Base-by-base conservation (phyloP, 2,329 filamentous ascomycete genomes). In the Botryotinia narcissicola region DNA sequence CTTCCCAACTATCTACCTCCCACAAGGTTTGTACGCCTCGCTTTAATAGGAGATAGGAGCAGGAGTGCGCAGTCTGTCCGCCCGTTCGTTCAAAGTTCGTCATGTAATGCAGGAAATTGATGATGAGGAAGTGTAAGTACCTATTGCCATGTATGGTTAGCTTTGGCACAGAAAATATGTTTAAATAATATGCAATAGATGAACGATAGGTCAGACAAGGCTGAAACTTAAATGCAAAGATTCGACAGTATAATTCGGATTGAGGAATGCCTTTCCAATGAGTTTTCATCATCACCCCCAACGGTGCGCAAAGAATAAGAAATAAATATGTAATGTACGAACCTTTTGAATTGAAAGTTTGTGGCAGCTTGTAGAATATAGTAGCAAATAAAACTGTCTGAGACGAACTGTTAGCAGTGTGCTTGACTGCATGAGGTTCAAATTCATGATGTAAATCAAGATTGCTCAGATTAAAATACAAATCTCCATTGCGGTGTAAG, bases 51-150 rank as follows among this genome's bases (percentile, higher is more conserved):
- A 77, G n/a, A 76, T 75, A 81, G 80, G 77, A 76, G 79, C 75
- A 77, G 78, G 80, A 79, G 78, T 81, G 79, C 79, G 77, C 77
- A 82, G 81, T 83, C 81, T 84, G 82, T 83, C 82, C 82, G 82
- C 82, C 82, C 82, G 82, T 83, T 83, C 82, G 82, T 83, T 84
- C 82, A 84, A 83, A 81, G 79, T 84, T 84, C 82, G 78, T 84
- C 82, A 83, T 83, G 73, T 76, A 77, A 77, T 78, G 77, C 75
- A 60, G 48, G n/a, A 44, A 63, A 46, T 62, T 57, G 48, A 35
- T 57, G 51, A 68, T 29, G 68, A 32, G 57, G 46, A 71, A 37
- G 46, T 57, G 67, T 77, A 77, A 77, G 73, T 82, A 83, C 82
- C 82, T 82, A 51, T 69, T 59, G 22, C 73, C 37, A 69, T 64